Base-by-base conservation (phyloP, 306 rosid species). In the Cucumis hystrix region DNA sequence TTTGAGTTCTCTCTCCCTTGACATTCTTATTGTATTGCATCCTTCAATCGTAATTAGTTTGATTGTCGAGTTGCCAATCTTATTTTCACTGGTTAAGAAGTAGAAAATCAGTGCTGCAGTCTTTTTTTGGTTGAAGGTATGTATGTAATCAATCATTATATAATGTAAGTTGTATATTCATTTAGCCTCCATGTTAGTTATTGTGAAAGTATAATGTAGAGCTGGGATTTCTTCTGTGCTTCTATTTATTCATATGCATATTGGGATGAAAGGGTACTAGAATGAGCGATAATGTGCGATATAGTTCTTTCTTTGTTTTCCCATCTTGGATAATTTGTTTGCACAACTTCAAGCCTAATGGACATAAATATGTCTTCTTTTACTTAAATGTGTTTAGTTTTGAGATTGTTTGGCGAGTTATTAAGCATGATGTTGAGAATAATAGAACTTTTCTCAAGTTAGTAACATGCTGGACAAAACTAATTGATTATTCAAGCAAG, bases 11-110 rank as follows among this genome's bases (percentile, higher is more conserved):
- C 30, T n/a, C 75, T 74, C 23, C 39, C 47, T 16, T 64, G 40
- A 68, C 49, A 63, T 85, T 71, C 75, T 86, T 80, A 84, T 80
- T 76, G 75, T 20, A 3, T 71, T 71, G 58, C 58, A 17, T 43
- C 76, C 39, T 28, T 73, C 77, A 73, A 23, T 73, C 61, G 2
- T 41, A 65, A 77, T 40, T 59, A 47, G 54, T 77, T 79, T 67
- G 54, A 80, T 43, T 82, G 77, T 72, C 78, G 13, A 49, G 56
- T 59, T 81, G 73, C 74, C 77, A 52, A 68, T 55, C 40, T 80
- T 66, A 72, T 83, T 59, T 71, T 79, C 74, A 81, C 69, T 82
- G 72, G 69, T 54, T 41, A 51, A 59, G 1, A 23, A 59, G 10
- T 59, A 23, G 10, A 10, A 28, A n/a, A 13, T 28, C 67, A 77